phyloP scores from a whole-genome alignment of 2,329 filamentous ascomycete species.

The Fusarium buxicola region DNA sequence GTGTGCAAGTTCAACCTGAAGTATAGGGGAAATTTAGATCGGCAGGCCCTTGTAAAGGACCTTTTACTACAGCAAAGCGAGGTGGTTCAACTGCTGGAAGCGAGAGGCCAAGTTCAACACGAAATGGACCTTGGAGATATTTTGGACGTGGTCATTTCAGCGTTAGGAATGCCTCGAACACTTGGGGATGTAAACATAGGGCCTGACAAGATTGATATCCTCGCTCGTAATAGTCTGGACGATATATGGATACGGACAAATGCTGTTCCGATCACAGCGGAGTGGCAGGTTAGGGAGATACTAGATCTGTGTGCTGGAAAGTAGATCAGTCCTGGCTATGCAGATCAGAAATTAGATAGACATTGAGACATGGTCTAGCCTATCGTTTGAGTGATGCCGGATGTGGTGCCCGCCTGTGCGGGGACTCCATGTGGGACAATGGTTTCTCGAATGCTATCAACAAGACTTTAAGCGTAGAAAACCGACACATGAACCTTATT shows the following conservation, averaged over 20 bases:
- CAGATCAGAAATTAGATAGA: too few species aligned
- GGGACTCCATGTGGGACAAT: too few species aligned
- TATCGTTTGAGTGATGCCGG: too few species aligned
- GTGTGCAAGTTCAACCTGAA: conserved; percentile 65
- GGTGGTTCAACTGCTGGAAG: neutral
- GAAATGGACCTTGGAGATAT: conserved; percentile 62
- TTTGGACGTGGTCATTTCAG: conserved; percentile 62
- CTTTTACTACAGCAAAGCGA: conserved; percentile 26
- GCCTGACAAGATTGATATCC: conserved; percentile 57
- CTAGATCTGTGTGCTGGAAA: conserved; percentile 52
- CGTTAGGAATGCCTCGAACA: conserved; percentile 65
- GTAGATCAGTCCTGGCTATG: too few species aligned
- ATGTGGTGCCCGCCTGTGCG: too few species aligned
- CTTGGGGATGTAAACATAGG: conserved; percentile 63
- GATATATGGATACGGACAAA: conserved; percentile 64
- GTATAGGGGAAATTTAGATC: conserved; percentile 46
- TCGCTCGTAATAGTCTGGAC: conserved; percentile 62
- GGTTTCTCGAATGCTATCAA: too few species aligned
- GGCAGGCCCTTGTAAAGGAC: conserved; percentile 33
- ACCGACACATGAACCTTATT: too few species aligned
- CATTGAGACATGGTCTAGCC: too few species aligned
- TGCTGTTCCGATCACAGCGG: conserved; percentile 59
- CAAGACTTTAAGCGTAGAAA: too few species aligned
- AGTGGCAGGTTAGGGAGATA: conserved; percentile 64
- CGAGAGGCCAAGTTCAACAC: neutral